Evolutionary conservation across 768 basidiomycete species (phyloP).

Genomic region (Trametes maxima): DNA sequence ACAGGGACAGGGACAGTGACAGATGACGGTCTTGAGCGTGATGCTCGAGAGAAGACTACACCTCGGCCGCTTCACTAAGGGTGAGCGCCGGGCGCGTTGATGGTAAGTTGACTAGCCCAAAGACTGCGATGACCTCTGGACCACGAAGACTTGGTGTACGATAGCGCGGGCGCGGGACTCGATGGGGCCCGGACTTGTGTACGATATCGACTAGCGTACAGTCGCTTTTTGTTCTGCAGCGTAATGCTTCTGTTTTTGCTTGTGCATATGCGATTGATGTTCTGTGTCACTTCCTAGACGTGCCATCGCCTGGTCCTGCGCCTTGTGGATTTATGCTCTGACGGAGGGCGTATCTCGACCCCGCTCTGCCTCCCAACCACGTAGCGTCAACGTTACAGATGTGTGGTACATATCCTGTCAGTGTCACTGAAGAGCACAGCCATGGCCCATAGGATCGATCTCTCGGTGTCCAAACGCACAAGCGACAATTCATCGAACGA

Average conservation of each 20-base stretch:
- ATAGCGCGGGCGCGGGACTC: background rate
- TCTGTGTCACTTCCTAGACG: background rate
- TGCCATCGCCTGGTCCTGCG: background rate
- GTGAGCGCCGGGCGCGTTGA: background rate
- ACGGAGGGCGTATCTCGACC: no score
- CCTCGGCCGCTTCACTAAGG: slow-evolving; percentile 2
- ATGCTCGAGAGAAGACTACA: slow-evolving; percentile 3
- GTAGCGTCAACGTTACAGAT: no score
- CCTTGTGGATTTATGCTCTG: no score
- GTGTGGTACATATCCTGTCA: no score
- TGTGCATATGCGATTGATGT: slow-evolving; percentile 2
- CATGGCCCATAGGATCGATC: no score
- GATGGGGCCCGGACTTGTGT: slow-evolving; percentile 3
- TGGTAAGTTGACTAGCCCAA: background rate
- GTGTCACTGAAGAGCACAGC: no score
- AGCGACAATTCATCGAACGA: no score
- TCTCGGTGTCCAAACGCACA: no score
- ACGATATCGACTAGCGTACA: slow-evolving; percentile 10
- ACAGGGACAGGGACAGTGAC: background rate
- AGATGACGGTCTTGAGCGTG: background rate
- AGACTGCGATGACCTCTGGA: background rate
- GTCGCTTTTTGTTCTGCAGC: background rate
- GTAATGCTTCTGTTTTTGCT: slow-evolving; percentile 2
- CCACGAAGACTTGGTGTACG: background rate
- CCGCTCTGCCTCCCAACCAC: no score